phyloP scores from a whole-genome alignment of 129 eudicot species.

The Kitagawia praeruptora region DNA sequence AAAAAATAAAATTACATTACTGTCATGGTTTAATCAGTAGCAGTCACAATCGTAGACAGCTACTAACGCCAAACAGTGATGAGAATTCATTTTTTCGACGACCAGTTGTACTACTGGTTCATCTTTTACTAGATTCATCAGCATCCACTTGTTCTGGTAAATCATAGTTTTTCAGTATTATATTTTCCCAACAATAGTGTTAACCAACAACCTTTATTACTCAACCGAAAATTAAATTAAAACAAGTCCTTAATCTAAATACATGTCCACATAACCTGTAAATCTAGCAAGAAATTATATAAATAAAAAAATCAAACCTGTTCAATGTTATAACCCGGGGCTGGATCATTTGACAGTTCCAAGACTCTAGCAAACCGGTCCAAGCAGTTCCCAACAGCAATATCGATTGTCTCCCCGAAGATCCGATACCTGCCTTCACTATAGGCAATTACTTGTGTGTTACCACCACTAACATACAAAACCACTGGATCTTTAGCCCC shows the following conservation, averaged over 20 bases:
- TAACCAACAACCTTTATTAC: not conserved
- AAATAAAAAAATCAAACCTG: constrained; percentile 36
- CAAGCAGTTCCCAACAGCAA: constrained; percentile 88
- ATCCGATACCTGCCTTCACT: constrained; percentile 88
- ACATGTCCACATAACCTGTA: not conserved
- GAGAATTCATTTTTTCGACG: no score
- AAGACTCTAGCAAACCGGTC: constrained; percentile 87
- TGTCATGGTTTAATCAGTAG: not conserved
- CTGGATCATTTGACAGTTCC: constrained; percentile 76
- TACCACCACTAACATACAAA: constrained; percentile 89
- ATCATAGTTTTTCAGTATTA: not conserved
- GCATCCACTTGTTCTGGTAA: no score
- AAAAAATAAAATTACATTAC: no score
- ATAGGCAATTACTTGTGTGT: constrained; percentile 94
- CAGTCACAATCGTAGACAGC: not conserved
- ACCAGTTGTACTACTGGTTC: no score
- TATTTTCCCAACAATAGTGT: not conserved
- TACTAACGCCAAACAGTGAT: no score
- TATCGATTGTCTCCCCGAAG: constrained; percentile 86
- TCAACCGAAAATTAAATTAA: not conserved
- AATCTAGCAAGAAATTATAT: not conserved
- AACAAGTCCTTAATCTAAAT: not conserved
- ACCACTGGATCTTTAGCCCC: constrained; percentile 93
- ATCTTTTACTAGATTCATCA: no score
- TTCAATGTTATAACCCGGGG: constrained; percentile 91